Evolutionary conservation across 1,284 basidiomycete genomes (phyloP).

Genomic region (Leccinum cinnamomeum): DNA sequence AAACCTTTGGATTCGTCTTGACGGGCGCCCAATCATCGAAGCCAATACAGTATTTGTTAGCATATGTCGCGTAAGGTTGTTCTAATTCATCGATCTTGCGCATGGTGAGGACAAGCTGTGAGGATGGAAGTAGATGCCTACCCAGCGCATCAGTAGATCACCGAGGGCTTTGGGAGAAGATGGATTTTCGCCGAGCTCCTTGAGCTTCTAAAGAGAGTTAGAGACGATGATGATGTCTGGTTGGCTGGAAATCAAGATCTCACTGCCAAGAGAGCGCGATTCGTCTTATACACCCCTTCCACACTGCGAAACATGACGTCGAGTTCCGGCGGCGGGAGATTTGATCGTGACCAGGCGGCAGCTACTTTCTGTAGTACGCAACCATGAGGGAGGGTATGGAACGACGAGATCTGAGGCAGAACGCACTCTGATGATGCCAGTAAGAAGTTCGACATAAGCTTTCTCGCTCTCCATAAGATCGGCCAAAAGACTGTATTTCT

Average conservation of each 20-base stretch:
- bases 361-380: conserved; percentile 77
- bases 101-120: conserved; percentile 15
- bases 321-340: conserved; percentile 90
- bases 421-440: conserved; percentile 87
- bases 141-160: conserved; percentile 97
- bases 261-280: conserved; percentile 77
- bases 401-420: conserved; percentile 4
- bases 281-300: conserved; percentile 90
- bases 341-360: conserved; percentile 92
- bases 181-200: conserved; percentile 91
- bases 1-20: conserved; percentile 71
- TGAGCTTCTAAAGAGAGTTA: conserved; percentile 68
- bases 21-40: conserved; percentile 87
- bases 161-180: conserved; percentile 94
- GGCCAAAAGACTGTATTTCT: conserved; percentile 78
- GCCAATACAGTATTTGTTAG: conserved; percentile 68
- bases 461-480: conserved; percentile 96
- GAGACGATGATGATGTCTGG: conserved; percentile 5
- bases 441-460: conserved; percentile 88
- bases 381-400: conserved; percentile 17
- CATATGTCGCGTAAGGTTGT: conserved; percentile 83
- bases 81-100: conserved; percentile 88
- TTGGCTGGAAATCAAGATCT: conserved; percentile 28
- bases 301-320: conserved; percentile 94
- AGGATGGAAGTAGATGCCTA: conserved; percentile 37